A percentile compares a stretch with the other conserved stretches of the same genome.
Evolutionary conservation across 768 basidiomycete genomes (phyloP).

Genomic region (Mycena kentingensis): DNA sequence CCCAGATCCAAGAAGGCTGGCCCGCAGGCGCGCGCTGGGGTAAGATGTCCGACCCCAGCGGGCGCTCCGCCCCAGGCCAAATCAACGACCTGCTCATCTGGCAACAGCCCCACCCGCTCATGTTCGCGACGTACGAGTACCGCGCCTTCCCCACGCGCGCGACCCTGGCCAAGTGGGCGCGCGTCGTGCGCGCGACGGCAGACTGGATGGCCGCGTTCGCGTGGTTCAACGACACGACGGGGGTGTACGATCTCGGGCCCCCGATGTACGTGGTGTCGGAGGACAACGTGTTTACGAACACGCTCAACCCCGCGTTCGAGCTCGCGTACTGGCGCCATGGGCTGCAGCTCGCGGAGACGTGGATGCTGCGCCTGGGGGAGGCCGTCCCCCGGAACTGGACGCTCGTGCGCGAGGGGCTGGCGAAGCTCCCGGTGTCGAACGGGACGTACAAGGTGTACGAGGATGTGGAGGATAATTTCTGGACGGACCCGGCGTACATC

Average conservation of each 20-base stretch:
- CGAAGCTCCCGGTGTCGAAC: constrained; percentile 52
- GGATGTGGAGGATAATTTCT: constrained; percentile 53
- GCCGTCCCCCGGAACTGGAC: constrained; percentile 45
- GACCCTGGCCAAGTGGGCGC: constrained; percentile 52
- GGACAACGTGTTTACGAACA: constrained; percentile 56
- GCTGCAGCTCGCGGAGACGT: constrained; percentile 47
- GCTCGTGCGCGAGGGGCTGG: constrained; percentile 46
- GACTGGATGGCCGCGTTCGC: constrained; percentile 64
- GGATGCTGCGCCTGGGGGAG: constrained; percentile 48
- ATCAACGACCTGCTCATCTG: constrained; percentile 67
- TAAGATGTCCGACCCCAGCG: constrained; percentile 62
- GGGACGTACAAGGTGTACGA: constrained; percentile 58
- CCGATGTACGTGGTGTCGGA: constrained; percentile 60
- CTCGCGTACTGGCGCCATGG: constrained; percentile 60
- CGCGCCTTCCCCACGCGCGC: constrained; percentile 42
- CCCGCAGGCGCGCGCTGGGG: constrained; percentile 59
- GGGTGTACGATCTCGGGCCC: constrained; percentile 58
- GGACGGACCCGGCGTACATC: constrained; percentile 51
- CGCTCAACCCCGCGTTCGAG: constrained; percentile 59
- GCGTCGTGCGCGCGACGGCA: constrained; percentile 53
- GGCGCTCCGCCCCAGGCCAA: constrained; percentile 55
- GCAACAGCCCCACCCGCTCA: constrained; percentile 61
- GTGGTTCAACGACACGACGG: constrained; percentile 49
- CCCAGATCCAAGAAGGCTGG: constrained; percentile 56
- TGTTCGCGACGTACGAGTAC: constrained; percentile 61